Base-by-base conservation (phyloP, 2,329 filamentous ascomycete genomes). In the Pseudocercospora pini-densiflorae region DNA sequence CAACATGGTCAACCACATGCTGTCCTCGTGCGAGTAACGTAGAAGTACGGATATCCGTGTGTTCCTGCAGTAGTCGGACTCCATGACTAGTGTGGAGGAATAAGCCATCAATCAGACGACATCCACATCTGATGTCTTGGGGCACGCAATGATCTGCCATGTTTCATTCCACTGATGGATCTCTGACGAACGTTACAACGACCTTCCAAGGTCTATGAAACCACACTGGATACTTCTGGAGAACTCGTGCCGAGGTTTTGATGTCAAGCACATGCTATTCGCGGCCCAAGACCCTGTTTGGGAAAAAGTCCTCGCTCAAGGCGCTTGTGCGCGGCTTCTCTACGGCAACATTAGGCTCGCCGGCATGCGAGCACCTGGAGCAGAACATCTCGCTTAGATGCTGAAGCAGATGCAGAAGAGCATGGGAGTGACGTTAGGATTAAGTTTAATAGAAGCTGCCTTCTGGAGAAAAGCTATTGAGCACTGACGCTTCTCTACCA, bases 1-100 rank as follows among this genome's bases (percentile, higher is more conserved):
- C 84, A 89, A 89, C 47, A 92, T 97, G 33, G 85, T 99, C 70
- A 89, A 92, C 77, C 97, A 95, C 81, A 98, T 99, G 95, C 85
- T 98, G 69, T 74, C 75, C 33, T 78, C 77, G 29, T 79, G 77
- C 73, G 77, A 76, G 61, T 78, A 68, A 51, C 47, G 19, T 14
- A 49, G 10, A 23, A 23, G 12, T 21, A 54, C 29, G 24, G 36
- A 45, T 27, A 27, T 33, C 8, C 21, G 27, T 23, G 16, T 31
- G 65, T 66, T 51, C 62, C 61, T 68, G 68, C 68, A 66, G 63
- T 66, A 66, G 51, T 55, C 51, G 51, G 23, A 29, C 14, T 29
- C 6, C 19, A 29, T 54, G 24, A 29, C 23, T 55, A 33, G 68
- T 61, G 62, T 59, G 65, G 68, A 33, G 62, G 59, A 58, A 24